Evolutionary conservation across 345 rosid genomes (phyloP), one percentile per base, ranked within the genome.

Genomic region (Odontarrhena argentea): DNA sequence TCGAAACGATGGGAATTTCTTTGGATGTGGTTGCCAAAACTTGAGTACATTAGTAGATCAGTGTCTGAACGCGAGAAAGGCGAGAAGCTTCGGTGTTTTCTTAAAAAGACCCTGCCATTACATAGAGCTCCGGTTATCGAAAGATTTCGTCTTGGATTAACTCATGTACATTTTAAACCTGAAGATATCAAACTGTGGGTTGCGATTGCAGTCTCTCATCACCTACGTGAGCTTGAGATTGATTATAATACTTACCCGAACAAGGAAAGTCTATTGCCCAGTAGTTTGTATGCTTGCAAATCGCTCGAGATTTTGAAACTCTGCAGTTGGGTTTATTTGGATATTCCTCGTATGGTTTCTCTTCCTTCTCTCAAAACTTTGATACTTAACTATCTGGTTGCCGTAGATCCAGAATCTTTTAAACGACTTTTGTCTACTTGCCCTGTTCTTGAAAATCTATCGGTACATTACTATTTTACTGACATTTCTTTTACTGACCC

Each of bases 1-100:
- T 59, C 48, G 2, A 57, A 24, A 24, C 18, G 47, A 3, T 57
- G 47, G 62, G 62, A 24, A 3, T 25, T 13, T 38, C 26, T 50
- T 50, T 63, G 68, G 68, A 47, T n/a, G 68, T 63, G 58, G 68
- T 50, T 63, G 36, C 68, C 57, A 3, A 38, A 50, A 50, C 68
- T 63, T 14, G 42, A 38, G 42, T 38, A 8, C 42, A 11, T 38
- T 38, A 2, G 42, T 4, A 38, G 12, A 9, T 32, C 36, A 32
- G 36, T 3, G 36, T 32, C 36, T 32, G 36, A 32, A 32, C 22
- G 1, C 22, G 18, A 43, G 13, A 0, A 5, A 6, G 22, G 7
- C 53, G 0, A 34, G n/a, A 14, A 26, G 0, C 36, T 35, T 35
- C 8, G 6, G 28, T 6, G 41, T 63, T 63, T 63, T 48, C 67